Percentiles rank a stretch among this genome's conserved stretches.
Conservation (phyloP, 192 early-diverging fungal genomes). For the Coemansia javaensis region DNA sequence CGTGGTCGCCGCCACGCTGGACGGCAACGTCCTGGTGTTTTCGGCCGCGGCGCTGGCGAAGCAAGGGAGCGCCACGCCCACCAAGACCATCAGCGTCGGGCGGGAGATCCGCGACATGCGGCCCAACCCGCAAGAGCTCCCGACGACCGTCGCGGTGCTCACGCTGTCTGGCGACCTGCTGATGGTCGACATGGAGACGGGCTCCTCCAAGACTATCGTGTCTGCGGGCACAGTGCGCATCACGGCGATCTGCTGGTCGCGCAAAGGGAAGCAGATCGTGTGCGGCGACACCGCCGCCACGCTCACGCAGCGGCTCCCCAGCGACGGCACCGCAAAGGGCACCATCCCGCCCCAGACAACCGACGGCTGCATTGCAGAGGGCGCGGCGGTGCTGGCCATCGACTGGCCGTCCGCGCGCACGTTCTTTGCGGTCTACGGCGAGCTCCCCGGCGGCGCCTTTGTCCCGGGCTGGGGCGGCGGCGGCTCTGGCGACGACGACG, state of each 20-base stretch:
- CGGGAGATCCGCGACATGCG: conserved; percentile 57
- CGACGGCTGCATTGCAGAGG: conserved; percentile 18
- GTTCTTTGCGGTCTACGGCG: conserved; percentile 65
- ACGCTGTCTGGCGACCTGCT: conserved; percentile 36
- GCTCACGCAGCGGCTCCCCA: conserved; percentile 59
- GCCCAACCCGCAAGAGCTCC: conserved; percentile 55
- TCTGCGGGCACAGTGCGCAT: conserved; percentile 11
- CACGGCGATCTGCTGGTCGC: conserved; percentile 74
- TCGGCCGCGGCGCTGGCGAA: conserved; percentile 16
- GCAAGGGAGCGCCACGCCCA: conserved; percentile 30
- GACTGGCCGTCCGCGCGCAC: conserved; percentile 71
- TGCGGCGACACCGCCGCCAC: conserved; percentile 60
- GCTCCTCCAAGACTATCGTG: conserved; percentile 25
- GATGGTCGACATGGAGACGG: conserved; percentile 39
- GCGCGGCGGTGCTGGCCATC: conserved; percentile 57
- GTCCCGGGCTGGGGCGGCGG: conserved; percentile 25
- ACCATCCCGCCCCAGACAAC: conserved; percentile 45
- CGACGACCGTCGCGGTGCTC: conserved; percentile 52
- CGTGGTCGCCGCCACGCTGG: conserved; percentile 21
- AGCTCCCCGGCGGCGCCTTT: conserved; percentile 27
- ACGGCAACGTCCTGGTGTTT: conserved; percentile 17
- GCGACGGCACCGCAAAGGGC: conserved; percentile 57
- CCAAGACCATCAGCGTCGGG: conserved; percentile 31
- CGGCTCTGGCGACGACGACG: conserved; percentile 9
- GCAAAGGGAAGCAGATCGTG: conserved; percentile 85